Percentiles rank a stretch among this genome's conserved stretches.
phyloP scores from a whole-genome alignment of 768 basidiomycete species.

The Trametes coccinea region DNA sequence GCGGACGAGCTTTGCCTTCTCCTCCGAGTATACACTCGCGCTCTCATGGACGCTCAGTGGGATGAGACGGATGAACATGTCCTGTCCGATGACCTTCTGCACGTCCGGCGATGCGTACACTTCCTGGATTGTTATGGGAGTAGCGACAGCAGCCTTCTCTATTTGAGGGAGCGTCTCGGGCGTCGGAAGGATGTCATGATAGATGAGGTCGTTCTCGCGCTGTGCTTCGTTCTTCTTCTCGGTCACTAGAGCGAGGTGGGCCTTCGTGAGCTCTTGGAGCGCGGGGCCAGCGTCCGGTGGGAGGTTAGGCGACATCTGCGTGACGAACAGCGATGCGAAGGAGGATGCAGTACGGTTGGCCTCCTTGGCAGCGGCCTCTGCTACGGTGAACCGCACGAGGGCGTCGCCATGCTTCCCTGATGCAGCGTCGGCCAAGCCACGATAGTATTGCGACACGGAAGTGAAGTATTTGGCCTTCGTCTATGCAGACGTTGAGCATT shows the following conservation, averaged over 20 bases:
- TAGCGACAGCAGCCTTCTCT: conserved; percentile 82
- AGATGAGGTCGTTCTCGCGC: conserved; percentile 96
- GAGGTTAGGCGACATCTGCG: conserved; percentile 75
- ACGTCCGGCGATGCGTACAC: conserved; percentile 90
- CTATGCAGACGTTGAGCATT: conserved; percentile 38
- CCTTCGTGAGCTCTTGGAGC: conserved; percentile 80
- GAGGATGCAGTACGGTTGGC: conserved; percentile 65
- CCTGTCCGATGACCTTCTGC: conserved; percentile 90
- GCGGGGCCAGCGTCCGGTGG: conserved; percentile 84
- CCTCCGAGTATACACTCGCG: conserved; percentile 95
- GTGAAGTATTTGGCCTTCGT: conserved; percentile 91
- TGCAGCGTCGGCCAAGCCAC: conserved; percentile 73
- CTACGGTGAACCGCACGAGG: conserved; percentile 73
- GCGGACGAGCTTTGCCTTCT: conserved; percentile 94
- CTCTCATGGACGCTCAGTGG: conserved; percentile 95
- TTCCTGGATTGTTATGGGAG: conserved; percentile 90
- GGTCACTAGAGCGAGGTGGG: conserved; percentile 72
- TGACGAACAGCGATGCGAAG: conserved; percentile 71
- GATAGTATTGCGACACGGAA: conserved; percentile 86
- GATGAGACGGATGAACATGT: conserved; percentile 84
- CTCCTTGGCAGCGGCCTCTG: conserved; percentile 83
- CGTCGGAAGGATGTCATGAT: conserved; percentile 85
- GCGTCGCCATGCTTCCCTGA: conserved; percentile 85
- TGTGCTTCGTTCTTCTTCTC: conserved; percentile 76
- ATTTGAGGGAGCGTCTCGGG: conserved; percentile 76